Base-by-base conservation (phyloP, 129 eudicot genomes). In the Smallanthus sonchifolius region DNA sequence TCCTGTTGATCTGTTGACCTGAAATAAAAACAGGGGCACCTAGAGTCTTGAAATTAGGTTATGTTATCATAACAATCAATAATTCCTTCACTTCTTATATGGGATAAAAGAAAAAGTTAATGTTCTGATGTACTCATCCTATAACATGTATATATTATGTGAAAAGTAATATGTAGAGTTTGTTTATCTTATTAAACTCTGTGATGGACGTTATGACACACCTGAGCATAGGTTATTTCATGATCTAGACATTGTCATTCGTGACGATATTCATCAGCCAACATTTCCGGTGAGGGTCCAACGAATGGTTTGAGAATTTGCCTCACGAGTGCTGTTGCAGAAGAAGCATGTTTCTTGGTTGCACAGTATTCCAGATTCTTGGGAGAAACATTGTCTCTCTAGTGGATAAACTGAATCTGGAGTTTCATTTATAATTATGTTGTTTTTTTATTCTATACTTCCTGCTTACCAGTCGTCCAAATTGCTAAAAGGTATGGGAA, bases 171-270 rank as follows among this genome's bases (percentile, higher is more conserved):
- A 24, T n/a, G 42, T 54, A 54, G 8, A 32, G 10, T 69, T 83
- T 17, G 38, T 45, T 73, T 61, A n/a, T 42, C 60, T 67, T 51
- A 19, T 39, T 65, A 11, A 43, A 78, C 35, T 94, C 66, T 94
- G 98, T 72, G 97, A 90, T 78, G 98, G 98, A 11, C 96, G 98
- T 48, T 94, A 94, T 78, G 98, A 94, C 79, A 90, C 98, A 5
- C 97, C 98, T 56, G 83, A 90, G 72, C 98, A 94, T 81, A 89
- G 93, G 72, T 72, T 94, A 69, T 88, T 94, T 60, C 89, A 70
- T 69, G 95, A 81, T 73, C 91, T 88, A 20, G 87, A 94, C 75
- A 88, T 97, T 64, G 86, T 83, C 39, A 88, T 88, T 69, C 69
- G 78, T 75, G 98, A 85, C 34, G 98, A 94, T 84, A 79, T 77